These are phyloP conservation scores for Fusarium dlaminii DNA, from an alignment of 2,329 filamentous ascomycete species.

Conservation along the genomic window DNA sequence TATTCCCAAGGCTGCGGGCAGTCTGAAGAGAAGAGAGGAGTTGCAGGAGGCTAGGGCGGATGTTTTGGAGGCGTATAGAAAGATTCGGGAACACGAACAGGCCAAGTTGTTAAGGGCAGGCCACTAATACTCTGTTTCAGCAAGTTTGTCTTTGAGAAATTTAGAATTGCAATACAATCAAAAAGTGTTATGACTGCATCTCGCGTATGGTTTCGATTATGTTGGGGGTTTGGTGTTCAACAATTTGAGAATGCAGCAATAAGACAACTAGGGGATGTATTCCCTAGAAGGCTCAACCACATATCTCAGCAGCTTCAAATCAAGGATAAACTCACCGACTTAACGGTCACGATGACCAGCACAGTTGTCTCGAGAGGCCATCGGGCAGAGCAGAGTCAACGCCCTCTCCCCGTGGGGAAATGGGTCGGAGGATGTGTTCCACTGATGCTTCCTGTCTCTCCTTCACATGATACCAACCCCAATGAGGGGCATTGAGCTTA, in stretches of 20 bases:
- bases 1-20: constrained; percentile 52
- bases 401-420: background rate
- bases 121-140: constrained; percentile 10
- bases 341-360: background rate
- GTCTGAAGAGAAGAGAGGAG: constrained; percentile 52
- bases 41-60: constrained; percentile 49
- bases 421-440: background rate
- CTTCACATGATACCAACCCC: background rate
- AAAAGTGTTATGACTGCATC: background rate
- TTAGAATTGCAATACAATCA: background rate
- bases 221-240: background rate
- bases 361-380: background rate
- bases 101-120: constrained; percentile 42
- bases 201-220: background rate
- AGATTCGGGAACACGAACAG: constrained; percentile 51
- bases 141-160: background rate
- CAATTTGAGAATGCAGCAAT: background rate
- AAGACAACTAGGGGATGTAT: background rate
- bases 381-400: background rate
- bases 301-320: background rate
- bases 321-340: background rate
- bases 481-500: background rate
- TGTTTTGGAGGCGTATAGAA: constrained; percentile 52
- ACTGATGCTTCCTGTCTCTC: background rate
- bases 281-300: too few species aligned